Percentiles rank a stretch among this genome's conserved stretches.
phyloP scores from a whole-genome alignment of 1,284 basidiomycete species.

The Microbotryum saponariae region DNA sequence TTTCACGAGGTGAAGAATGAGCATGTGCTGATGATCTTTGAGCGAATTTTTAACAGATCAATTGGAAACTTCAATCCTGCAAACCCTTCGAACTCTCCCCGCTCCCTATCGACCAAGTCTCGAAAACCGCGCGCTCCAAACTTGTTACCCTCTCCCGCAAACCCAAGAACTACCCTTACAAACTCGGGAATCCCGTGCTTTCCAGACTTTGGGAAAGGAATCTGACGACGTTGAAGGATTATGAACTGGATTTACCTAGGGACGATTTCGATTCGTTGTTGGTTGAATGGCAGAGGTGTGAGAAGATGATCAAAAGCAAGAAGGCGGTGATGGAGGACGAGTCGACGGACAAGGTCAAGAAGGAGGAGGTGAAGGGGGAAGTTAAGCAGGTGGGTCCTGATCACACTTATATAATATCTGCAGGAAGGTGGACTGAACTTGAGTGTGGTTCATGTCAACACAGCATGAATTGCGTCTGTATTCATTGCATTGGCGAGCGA shows the following conservation, averaged over 20 bases:
- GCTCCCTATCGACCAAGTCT: not conserved
- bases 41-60: slow-evolving; percentile 14
- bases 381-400: not conserved
- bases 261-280: slow-evolving; percentile 16
- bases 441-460: not conserved
- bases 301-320: slow-evolving; percentile 6
- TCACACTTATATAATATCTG: not conserved
- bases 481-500: slow-evolving; percentile 29
- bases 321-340: slow-evolving; percentile 4
- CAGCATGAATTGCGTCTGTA: slow-evolving; percentile 7
- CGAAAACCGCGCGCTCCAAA: slow-evolving; percentile 7
- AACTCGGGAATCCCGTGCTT: slow-evolving; percentile 28
- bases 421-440: not conserved
- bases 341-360: slow-evolving; percentile 3
- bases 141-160: slow-evolving; percentile 6
- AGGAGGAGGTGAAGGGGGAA: slow-evolving; percentile 6
- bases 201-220: slow-evolving; percentile 27
- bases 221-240: slow-evolving; percentile 18
- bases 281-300: slow-evolving; percentile 4
- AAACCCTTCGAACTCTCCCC: slow-evolving; percentile 24
- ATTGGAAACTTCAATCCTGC: slow-evolving; percentile 35
- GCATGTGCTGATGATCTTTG: not conserved
- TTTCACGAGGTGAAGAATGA: no score
- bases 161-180: slow-evolving; percentile 20
- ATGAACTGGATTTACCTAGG: slow-evolving; percentile 12